A percentile compares a stretch with the other conserved stretches of the same genome.
Evolutionary conservation across 2,329 filamentous ascomycete species (phyloP).

Genomic region (Fusarium sp.): DNA sequence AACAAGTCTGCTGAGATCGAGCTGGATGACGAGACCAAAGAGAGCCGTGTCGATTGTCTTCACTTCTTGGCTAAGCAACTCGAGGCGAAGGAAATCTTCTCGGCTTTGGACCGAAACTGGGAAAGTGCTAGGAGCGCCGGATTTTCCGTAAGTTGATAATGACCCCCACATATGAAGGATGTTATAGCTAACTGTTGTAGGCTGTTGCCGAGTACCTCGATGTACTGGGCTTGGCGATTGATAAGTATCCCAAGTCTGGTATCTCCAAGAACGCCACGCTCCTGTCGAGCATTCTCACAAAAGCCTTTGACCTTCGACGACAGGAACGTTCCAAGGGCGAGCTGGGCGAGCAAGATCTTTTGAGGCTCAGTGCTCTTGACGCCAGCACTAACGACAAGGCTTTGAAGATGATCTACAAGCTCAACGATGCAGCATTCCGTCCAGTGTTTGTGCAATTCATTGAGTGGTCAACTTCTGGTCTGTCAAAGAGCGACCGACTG

Average conservation of each 20-base stretch:
- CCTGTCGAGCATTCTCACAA: constrained; percentile 76
- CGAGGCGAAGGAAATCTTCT: constrained; percentile 82
- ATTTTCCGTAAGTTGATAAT: constrained; percentile 68
- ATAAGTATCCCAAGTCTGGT: constrained; percentile 82
- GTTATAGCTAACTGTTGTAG: constrained; percentile 59
- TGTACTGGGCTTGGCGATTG: constrained; percentile 79
- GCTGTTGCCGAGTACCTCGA: constrained; percentile 79
- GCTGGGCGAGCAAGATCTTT: constrained; percentile 59
- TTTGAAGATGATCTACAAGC: constrained; percentile 94
- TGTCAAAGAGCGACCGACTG: constrained; percentile 73
- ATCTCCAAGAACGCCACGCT: constrained; percentile 82
- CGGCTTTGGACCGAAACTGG: constrained; percentile 82
- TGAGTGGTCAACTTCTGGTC: constrained; percentile 79
- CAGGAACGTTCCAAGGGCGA: constrained; percentile 66
- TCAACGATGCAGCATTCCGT: constrained; percentile 94
- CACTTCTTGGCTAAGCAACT: constrained; percentile 83
- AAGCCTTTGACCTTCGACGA: constrained; percentile 76
- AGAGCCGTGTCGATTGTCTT: constrained; percentile 78
- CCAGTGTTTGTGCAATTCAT: constrained; percentile 91
- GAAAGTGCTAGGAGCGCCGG: constrained; percentile 73
- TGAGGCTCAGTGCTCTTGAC: constrained; percentile 74
- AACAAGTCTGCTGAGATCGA: constrained; percentile 77
- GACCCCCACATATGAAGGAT: neutral
- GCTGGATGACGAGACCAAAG: constrained; percentile 73
- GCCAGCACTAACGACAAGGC: constrained; percentile 76